Percentiles rank a stretch among this genome's conserved stretches.
Conservation (phyloP, 331 rosid species). For the Erythrophleum ivorense region DNA sequence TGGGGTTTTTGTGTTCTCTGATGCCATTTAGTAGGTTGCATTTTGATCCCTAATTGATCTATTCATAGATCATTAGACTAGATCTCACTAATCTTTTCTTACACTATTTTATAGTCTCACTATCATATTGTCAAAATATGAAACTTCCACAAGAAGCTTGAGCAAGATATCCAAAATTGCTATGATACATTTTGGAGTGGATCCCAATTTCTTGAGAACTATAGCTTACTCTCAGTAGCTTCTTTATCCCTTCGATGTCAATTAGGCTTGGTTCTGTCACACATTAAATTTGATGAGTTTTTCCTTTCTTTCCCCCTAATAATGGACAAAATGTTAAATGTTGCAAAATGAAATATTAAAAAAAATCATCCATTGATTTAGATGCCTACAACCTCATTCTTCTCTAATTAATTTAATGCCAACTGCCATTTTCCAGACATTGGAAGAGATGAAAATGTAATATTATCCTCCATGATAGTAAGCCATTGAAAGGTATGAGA, state of each 20-base stretch:
- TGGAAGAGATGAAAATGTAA: background rate
- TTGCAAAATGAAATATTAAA: too few relatives aligned
- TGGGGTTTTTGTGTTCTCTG: too few relatives aligned
- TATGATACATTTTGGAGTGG: conserved; percentile 53
- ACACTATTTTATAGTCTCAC: too few relatives aligned
- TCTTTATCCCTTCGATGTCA: conserved; percentile 80
- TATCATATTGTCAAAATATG: conserved; percentile 52
- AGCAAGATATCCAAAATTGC: conserved; percentile 58
- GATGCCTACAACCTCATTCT: background rate
- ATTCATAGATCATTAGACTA: background rate
- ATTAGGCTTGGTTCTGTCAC: conserved; percentile 99
- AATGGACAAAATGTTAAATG: background rate
- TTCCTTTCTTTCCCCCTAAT: background rate
- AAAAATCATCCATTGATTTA: background rate
- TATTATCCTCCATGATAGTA: too few relatives aligned
- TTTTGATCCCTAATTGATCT: background rate
- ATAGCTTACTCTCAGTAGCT: conserved; percentile 67
- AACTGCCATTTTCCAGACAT: background rate
- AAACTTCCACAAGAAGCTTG: conserved; percentile 52
- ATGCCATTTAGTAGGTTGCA: too few relatives aligned
- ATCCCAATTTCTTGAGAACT: conserved; percentile 60
- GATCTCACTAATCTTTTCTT: background rate
- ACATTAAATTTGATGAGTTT: conserved; percentile 65
- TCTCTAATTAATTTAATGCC: background rate
- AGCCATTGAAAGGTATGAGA: too few relatives aligned